Base-by-base conservation (phyloP, 192 early-diverging fungal genomes). In the Polychytrium aggregatum region DNA sequence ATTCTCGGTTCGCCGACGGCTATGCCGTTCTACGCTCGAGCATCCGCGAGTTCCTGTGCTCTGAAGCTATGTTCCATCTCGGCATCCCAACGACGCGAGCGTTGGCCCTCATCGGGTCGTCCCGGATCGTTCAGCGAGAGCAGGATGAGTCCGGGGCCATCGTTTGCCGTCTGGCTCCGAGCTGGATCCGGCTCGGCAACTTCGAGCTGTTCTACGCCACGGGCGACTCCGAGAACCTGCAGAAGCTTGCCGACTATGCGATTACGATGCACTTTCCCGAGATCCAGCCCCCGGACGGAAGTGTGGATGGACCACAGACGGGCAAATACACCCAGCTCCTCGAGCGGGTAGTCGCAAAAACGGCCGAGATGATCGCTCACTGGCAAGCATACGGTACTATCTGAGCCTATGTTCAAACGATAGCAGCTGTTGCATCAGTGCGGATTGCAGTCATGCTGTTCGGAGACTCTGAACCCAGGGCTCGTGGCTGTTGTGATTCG, bases 101-200 rank as follows among this genome's bases (percentile, higher is more conserved):
- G 0, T 62, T 90, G 5, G 58, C 81, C 0, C 59, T 94, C 18
- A 60, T 89, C 0, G 76, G 67, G 2, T 82, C 83, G 0, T 24
- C 45, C 14, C 70, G 73, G 1, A 45, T 53, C 18, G 85, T 90
- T 0, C 52, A 69, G 41, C 72, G 87, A 31, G 81, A 85, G 37
- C 53, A 59, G 3, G 61, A 57, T 4, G 88, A 94, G 56, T 62
- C 62, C 1, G 85, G 87, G 16, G 88, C 87, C 2, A 63, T 92
- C 8, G 83, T 90, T 1, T 67, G 71, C 2, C 76, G 91, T 16
- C 56, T 86, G 18, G 59, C 63, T 14, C 61, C 85, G 0, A 78
- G 78, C 29, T 94, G 86, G 86, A 64, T 94, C 25, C 76, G 91
- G 10, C 86, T 94, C 56, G 91, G 91, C 17, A 82, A 69, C 20